Base-by-base conservation (phyloP, 2,329 filamentous ascomycete genomes). In the Penicillium oxalicum region DNA sequence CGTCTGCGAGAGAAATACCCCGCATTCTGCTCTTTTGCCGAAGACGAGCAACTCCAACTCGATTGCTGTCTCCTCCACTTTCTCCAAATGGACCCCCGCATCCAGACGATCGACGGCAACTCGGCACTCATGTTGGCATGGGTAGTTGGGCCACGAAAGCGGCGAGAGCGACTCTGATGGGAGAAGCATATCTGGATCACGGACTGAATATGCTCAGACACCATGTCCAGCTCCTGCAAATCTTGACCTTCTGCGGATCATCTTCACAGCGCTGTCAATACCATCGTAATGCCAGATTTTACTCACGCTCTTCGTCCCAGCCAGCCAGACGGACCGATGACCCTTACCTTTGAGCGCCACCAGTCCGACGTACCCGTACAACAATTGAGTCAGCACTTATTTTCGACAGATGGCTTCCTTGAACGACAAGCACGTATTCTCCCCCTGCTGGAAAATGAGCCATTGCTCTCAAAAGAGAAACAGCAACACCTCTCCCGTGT, bases 401-500 rank as follows among this genome's bases (percentile, higher is more conserved):
- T 79, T 1, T 68, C 65, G 4, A 62, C 69, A 9, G 69, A 77
- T 61, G 71, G 69, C 39, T 79, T 78, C 47, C 65, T 78, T 6
- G 60, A 71, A 36, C 67, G 74, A 25, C 77, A 79, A 60, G 60
- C 69, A 13, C 70, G 70, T 28, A 69, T 79, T 5, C 59, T 78
- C 1, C 60, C 63, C 4, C 65, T 77, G 4, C 50, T 79, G 38
- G 65, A 71, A 45, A 65, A 65, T 18, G 74, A 79, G 39, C 71
- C 70, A n/a, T 61, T 79, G 7, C 74, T 78, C 60, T 66, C 64
- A 34, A 79, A 79, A 56, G 64, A 67, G 34, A 74, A 74, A 51
- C 75, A 77, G 53, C 63, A 73, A 52, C 78, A 79, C 49, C 61
- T 79, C 13, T 75, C 74, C 24, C 67, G 76, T 18, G 75, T 75